Evolutionary conservation across 164 flowering plant genomes (phyloP).

Genomic region (Brasenia schreberi): DNA sequence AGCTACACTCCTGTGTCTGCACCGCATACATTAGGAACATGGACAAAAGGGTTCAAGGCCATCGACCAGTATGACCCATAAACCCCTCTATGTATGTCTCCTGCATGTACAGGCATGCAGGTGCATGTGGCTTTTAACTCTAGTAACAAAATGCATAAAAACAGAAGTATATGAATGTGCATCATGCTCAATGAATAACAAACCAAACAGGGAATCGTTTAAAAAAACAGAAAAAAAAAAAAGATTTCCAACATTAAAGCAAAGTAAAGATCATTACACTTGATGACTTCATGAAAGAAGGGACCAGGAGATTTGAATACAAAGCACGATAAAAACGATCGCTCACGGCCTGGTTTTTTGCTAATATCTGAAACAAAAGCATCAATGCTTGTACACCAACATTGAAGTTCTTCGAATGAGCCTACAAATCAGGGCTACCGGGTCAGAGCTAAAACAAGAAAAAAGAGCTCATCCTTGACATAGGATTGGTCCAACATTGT

Average conservation of each 20-base stretch:
- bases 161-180: no score
- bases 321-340: constrained; percentile 92
- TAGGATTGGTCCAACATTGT: no score
- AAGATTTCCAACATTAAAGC: not conserved
- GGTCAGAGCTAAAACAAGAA: not conserved
- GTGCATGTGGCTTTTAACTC: no score
- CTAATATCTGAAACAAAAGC: constrained; percentile 88
- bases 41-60: no score
- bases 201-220: not conserved
- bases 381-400: constrained; percentile 89
- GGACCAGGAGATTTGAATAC: constrained; percentile 77
- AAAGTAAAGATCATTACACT: constrained; percentile 31
- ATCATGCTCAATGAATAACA: no score
- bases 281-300: constrained; percentile 84
- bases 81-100: no score
- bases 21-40: no score
- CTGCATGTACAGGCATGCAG: no score
- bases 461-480: no score
- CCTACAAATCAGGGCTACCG: constrained; percentile 29
- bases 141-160: no score
- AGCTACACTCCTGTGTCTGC: no score
- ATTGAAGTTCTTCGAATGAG: constrained; percentile 90
- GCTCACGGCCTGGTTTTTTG: constrained; percentile 85
- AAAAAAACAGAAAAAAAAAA: not conserved
- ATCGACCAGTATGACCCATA: no score